Percentiles rank a stretch among this genome's conserved stretches.
phyloP scores from a whole-genome alignment of 169 alveolate genomes.

The Amoebophrya sp. region DNA sequence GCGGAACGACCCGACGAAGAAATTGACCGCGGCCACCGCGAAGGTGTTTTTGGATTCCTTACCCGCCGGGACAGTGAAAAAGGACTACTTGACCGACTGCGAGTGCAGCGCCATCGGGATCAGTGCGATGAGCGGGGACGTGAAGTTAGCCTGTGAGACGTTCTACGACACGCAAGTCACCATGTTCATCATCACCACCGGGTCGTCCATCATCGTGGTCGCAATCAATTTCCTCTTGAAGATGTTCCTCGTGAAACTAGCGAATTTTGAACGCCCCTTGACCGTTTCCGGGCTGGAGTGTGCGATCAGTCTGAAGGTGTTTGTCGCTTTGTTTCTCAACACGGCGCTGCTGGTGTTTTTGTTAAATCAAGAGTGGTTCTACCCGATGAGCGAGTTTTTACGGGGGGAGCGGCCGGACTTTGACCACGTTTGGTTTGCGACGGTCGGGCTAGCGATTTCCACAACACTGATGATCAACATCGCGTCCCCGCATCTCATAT shows the following conservation, averaged over 20 bases:
- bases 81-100: not conserved
- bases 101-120: not conserved
- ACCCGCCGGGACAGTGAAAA: not conserved
- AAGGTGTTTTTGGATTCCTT: no score
- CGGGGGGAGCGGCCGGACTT: not conserved
- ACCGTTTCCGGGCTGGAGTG: not conserved
- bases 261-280: not conserved
- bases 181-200: not conserved
- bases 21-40: no score
- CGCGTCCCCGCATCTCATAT: not conserved
- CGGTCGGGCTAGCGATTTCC: not conserved
- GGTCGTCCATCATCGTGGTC: not conserved
- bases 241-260: not conserved
- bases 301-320: not conserved
- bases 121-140: not conserved
- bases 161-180: not conserved
- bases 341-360: not conserved
- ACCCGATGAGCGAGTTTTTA: not conserved
- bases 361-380: not conserved
- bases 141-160: not conserved
- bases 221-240: not conserved
- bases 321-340: not conserved
- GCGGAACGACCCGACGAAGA: no score
- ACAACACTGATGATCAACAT: not conserved
- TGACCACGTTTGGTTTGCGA: not conserved